Base-by-base conservation (phyloP, 2,329 filamentous ascomycete species). In the Fusarium coicis region DNA sequence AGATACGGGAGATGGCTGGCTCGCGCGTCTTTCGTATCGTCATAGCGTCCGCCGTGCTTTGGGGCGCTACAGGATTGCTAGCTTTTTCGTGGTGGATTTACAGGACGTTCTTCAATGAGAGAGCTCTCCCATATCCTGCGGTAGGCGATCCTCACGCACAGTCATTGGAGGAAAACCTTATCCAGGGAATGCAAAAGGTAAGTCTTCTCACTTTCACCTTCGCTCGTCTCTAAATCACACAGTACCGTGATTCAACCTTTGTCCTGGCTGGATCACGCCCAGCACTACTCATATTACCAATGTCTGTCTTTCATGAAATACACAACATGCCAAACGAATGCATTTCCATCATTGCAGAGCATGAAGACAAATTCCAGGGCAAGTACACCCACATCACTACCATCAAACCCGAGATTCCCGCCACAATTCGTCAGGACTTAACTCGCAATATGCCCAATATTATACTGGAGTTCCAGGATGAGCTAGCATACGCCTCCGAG, bases 141-240 rank as follows among this genome's bases (percentile, higher is more conserved):
- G 7, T 49, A n/a, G 46, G 46, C 15, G 15, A 49, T 18, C 15
- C 28, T 3, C 21, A 32, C 7, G 46, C 21, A 4, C 28, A 4
- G 7, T 49, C 46, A 7, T 10, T 49, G 0, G 28, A 49, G 10
- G 21, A 30, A 2, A 42, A 42, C 4, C 37, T 42, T 19, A 42
- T 55, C 2, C 1, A 34, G 15, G 52, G 52, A 10, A 30, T 55
- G 37, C 0, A 32, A 18, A 23, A 19, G 15, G 52, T 40, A 55
- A 6, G 21, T 3, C 7, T 1, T 18, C 0, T n/a, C 2, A 7
- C 2, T 2, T n/a, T 16, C 4, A 3, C 10, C 2, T n/a, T 30
- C 4, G 5, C 0, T 3, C 1, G 10, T 7, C 10, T 32, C 46
- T 49, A 32, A 49, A 12, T 3, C 3, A 2, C 4, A 3, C 37